phyloP scores from a whole-genome alignment of 192 early-diverging fungal species.

The Coemansia sp. region DNA sequence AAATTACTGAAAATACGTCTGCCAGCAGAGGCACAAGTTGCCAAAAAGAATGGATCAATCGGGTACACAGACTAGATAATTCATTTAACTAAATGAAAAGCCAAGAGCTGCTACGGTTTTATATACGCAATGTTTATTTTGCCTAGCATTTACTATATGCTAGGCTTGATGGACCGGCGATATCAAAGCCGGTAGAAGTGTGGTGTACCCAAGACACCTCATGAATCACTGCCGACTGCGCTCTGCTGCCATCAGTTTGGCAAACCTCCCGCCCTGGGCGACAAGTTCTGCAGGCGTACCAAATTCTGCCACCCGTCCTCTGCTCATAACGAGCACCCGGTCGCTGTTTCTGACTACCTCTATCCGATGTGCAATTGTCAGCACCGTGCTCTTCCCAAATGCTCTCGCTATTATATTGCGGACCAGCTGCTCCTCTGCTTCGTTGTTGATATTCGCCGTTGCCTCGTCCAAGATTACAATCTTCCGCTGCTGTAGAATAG shows the following conservation, averaged over 20 bases:
- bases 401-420: slow-evolving; percentile 54
- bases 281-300: slow-evolving; percentile 57
- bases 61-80: not conserved
- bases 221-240: not conserved
- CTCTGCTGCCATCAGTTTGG: not conserved
- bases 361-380: slow-evolving; percentile 71
- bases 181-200: too few relatives aligned
- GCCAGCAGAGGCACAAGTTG: not conserved
- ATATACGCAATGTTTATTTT: too few relatives aligned
- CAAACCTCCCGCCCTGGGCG: slow-evolving; percentile 2
- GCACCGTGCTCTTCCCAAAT: slow-evolving; percentile 61
- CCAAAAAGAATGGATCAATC: not conserved
- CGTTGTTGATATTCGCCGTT: slow-evolving; percentile 50
- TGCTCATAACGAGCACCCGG: slow-evolving; percentile 62
- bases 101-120: too few relatives aligned
- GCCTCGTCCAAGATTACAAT: slow-evolving; percentile 75
- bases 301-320: slow-evolving; percentile 60
- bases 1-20: too few relatives aligned
- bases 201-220: too few relatives aligned
- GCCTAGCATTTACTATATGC: too few relatives aligned
- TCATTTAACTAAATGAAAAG: too few relatives aligned
- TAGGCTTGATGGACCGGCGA: too few relatives aligned
- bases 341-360: slow-evolving; percentile 56
- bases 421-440: slow-evolving; percentile 53
- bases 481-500: slow-evolving; percentile 64